These are phyloP conservation scores for Lactarius quietus DNA, from an alignment of 768 basidiomycete species.

Conservation along the genomic window DNA sequence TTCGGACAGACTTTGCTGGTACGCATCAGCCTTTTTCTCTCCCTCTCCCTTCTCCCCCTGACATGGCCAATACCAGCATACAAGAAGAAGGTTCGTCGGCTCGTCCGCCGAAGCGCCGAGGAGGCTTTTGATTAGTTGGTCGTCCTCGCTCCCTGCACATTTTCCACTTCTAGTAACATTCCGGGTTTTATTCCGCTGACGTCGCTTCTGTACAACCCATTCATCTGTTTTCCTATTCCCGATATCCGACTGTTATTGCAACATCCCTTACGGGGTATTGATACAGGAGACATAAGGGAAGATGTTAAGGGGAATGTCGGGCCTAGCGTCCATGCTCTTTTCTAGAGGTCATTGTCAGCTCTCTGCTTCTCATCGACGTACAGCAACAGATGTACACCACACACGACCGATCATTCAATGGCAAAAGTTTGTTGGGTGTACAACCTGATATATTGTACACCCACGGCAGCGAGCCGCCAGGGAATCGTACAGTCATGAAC, in stretches of 20 bases:
- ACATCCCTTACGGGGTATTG: neutral
- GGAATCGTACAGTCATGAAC: constrained; percentile 19
- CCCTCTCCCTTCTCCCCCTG: constrained; percentile 13
- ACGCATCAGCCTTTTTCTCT: constrained; percentile 28
- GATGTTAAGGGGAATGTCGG: neutral
- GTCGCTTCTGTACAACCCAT: constrained; percentile 13
- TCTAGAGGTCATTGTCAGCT: neutral
- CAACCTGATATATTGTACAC: constrained; percentile 17
- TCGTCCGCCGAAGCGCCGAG: constrained; percentile 85
- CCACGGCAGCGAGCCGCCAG: constrained; percentile 12
- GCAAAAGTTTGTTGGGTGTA: constrained; percentile 4
- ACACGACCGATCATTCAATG: neutral
- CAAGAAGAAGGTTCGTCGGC: constrained; percentile 92
- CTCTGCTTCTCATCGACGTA: neutral
- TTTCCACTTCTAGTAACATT: constrained; percentile 6
- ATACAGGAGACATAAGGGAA: neutral
- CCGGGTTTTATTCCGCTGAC: constrained; percentile 11
- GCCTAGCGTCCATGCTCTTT: neutral
- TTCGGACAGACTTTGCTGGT: constrained; percentile 63
- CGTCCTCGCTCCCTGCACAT: neutral
- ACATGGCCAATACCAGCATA: constrained; percentile 53
- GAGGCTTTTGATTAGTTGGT: constrained; percentile 66
- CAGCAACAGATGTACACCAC: constrained; percentile 4
- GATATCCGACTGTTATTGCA: constrained; percentile 15
- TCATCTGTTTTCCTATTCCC: neutral